phyloP scores from a whole-genome alignment of 2,329 filamentous ascomycete species.

The Xenoacremonium recifei region DNA sequence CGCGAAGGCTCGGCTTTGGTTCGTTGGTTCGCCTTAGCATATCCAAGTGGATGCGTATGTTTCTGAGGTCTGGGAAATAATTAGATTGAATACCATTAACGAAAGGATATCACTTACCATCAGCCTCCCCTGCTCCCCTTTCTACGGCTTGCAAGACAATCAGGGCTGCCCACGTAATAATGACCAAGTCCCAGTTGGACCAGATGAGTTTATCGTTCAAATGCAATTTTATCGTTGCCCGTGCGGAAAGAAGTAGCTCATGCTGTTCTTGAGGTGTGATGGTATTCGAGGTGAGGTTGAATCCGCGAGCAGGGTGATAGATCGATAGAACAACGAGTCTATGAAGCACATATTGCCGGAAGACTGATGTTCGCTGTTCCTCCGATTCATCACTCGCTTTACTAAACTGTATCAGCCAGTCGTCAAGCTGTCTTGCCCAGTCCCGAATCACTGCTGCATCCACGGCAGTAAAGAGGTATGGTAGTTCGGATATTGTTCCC shows the following conservation, averaged over 20 bases:
- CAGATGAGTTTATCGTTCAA: constrained; percentile 40
- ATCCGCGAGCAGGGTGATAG: constrained; percentile 40
- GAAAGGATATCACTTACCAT: constrained; percentile 32
- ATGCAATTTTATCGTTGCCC: constrained; percentile 39
- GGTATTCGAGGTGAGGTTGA: constrained; percentile 36
- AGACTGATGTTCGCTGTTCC: constrained; percentile 33
- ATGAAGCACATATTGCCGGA: constrained; percentile 41
- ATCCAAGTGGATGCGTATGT: too few species aligned
- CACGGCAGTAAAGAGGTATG: constrained; percentile 37
- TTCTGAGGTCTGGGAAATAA: too few species aligned
- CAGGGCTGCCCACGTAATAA: constrained; percentile 44
- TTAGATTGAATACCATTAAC: too few species aligned
- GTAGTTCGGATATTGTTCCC: constrained; percentile 17
- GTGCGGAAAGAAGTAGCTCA: constrained; percentile 39
- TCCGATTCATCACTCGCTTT: constrained; percentile 29
- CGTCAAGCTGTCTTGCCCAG: constrained; percentile 40
- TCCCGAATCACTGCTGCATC: constrained; percentile 41
- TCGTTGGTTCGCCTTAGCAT: too few species aligned
- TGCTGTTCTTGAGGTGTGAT: constrained; percentile 39
- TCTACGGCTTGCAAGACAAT: constrained; percentile 42
- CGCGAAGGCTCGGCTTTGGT: too few species aligned
- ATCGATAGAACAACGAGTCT: constrained; percentile 41
- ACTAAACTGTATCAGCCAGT: constrained; percentile 41
- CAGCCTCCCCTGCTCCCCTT: constrained; percentile 36
- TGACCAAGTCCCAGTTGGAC: constrained; percentile 43